Base-by-base conservation (phyloP, 1,284 basidiomycete genomes). In the Moesziomyces parantarcticus region DNA sequence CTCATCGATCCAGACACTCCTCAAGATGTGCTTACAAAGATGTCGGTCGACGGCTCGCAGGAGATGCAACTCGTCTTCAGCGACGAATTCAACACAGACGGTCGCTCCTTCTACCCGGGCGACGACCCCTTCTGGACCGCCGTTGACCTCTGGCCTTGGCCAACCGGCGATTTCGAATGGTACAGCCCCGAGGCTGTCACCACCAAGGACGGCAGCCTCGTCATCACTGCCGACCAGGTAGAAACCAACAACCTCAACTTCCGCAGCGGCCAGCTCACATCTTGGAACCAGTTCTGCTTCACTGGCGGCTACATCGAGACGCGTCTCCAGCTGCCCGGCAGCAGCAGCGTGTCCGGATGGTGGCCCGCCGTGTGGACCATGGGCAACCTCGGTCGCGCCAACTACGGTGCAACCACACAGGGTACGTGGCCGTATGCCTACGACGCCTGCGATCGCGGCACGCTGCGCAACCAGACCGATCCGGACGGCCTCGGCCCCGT, bases 231-330 rank as follows among this genome's bases (percentile, higher is more conserved):
- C 11, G 69, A 65, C 32, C 60, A 83, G 67, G 64, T 73, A 22
- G 49, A 58, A 7, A 76, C 77, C 32, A 90, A 97, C 84, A 89
- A 88, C 55, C 86, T 97, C 66, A 85, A 92, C 76, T 82, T 83
- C 71, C 78, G 88, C 88, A 11, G 93, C 36, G 87, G 86, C 23
- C 86, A 87, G 84, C 71, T 87, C 13, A 85, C 85, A 56, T 83
- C 84, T 0, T 87, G 92, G 92, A 94, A 94, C 84, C 93, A 97
- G 84, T 92, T 97, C 66, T 97, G 95, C 85, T 97, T 96, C 84
- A 96, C 91, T 3, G 93, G 92, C 0, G 95, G 94, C 1, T 94
- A 94, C 81, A 87, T 97, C 58, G 93, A 95, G 83, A 89, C 56
- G 3, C 61, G 75, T 5, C 89, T 94, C n/a, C 88, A 88, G n/a